phyloP scores from a whole-genome alignment of 352 stramenopile species.

The Phytophthora tentaculata region DNA sequence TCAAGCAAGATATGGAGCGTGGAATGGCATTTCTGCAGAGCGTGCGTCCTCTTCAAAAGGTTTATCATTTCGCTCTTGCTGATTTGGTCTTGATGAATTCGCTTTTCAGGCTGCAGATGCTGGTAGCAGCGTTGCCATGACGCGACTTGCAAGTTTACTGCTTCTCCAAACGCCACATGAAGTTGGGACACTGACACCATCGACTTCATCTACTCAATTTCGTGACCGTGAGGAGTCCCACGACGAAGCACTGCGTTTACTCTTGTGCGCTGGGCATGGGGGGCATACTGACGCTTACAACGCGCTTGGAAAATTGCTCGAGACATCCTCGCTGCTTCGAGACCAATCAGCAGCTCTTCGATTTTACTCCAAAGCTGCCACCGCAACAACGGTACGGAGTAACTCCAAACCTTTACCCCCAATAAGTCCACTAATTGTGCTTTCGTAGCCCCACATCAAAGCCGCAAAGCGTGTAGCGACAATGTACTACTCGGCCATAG shows the following conservation, averaged over 20 bases:
- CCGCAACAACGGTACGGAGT: constrained; percentile 26
- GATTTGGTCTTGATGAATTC: constrained; percentile 1
- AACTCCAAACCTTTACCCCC: neutral
- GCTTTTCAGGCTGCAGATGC: constrained; percentile 37
- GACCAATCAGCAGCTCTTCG: constrained; percentile 59
- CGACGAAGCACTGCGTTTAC: constrained; percentile 65
- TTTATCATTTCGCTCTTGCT: constrained; percentile 2
- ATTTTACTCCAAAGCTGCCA: constrained; percentile 67
- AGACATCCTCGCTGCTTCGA: constrained; percentile 53
- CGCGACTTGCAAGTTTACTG: constrained; percentile 57
- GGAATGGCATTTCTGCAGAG: constrained; percentile 57
- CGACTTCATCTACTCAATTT: constrained; percentile 35
- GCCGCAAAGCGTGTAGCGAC: constrained; percentile 62
- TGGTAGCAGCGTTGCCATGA: constrained; percentile 60
- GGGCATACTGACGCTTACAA: constrained; percentile 49
- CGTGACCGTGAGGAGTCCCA: constrained; percentile 61
- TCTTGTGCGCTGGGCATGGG: constrained; percentile 57
- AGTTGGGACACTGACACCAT: neutral
- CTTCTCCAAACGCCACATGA: constrained; percentile 23
- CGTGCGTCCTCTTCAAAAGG: constrained; percentile 24
- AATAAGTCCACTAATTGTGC: neutral
- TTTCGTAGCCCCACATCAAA: constrained; percentile 40
- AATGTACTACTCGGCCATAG: constrained; percentile 71
- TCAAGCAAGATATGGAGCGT: constrained; percentile 64
- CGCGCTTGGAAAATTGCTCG: constrained; percentile 56